Base-by-base conservation (phyloP, 768 basidiomycete species). In the Psilocybe azurescens region DNA sequence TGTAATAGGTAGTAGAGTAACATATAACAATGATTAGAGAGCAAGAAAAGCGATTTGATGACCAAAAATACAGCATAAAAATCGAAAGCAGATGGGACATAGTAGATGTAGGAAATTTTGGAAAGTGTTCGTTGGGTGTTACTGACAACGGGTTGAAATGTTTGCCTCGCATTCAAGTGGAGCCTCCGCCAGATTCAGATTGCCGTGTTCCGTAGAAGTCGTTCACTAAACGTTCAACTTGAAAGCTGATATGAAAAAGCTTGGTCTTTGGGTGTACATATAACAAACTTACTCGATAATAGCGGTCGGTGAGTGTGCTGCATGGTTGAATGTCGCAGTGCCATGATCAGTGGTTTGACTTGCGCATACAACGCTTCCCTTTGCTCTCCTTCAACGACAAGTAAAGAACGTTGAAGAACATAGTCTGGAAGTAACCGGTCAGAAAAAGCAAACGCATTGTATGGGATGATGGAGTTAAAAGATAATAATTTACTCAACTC, bases 371-470 rank as follows among this genome's bases (percentile, higher is more conserved):
- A 74, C 10, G 74, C 72, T 53, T 89, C 88, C 73, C 85, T 86
- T 76, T 96, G 94, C 28, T 90, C 84, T 14, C 83, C 86, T 64
- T 89, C 89, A 3, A 85, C 88, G 18, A 89, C 83, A 20, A 77
- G 77, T 56, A 96, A 77, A 2, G 92, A 90, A 32, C 90, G 85
- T 72, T 95, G 94, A 48, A 95, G 81, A 61, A 95, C 94, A 71
- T 94, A 95, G 74, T 95, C 93, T 94, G 51, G 24, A 44, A 20
- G 18, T 30, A 44, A 30, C 28, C 9, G 5, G 44, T 29, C 53
- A 56, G 39, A 59, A n/a, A 14, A 36, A 36, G 11, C 33, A 36
- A 36, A 36, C 33, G 11, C 7, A 36, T 36, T 7, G 33, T 11
- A 36, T 36, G 7, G 33, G 33, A 7, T 36, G 16, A 7, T 30